Evolutionary conservation across 108 stramenopile species (phyloP).

Genomic region (Nannochloropsis salina): DNA sequence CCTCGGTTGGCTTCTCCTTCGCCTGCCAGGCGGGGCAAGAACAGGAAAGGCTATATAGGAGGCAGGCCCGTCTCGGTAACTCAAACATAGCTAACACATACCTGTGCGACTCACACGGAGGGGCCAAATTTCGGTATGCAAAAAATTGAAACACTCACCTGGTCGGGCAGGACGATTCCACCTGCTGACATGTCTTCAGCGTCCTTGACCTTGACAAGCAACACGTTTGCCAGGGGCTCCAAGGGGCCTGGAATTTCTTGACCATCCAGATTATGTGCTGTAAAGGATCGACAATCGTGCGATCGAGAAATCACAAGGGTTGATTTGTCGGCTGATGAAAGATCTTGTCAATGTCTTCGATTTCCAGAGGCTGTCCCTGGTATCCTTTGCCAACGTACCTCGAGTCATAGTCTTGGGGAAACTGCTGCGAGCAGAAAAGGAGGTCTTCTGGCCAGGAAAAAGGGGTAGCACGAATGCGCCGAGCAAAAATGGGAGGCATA

Average conservation of each 20-base stretch:
- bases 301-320: not conserved
- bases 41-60: not conserved
- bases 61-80: not conserved
- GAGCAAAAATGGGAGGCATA: not conserved
- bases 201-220: constrained; percentile 72
- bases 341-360: not conserved
- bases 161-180: constrained; percentile 74
- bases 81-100: too few relatives aligned
- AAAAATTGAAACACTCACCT: not conserved
- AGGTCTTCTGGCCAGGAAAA: not conserved
- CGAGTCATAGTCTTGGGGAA: not conserved
- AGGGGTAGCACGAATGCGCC: not conserved
- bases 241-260: constrained; percentile 81
- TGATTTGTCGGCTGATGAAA: too few relatives aligned
- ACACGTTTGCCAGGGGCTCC: constrained; percentile 72
- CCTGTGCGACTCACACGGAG: too few relatives aligned
- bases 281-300: not conserved
- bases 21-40: constrained; percentile 43
- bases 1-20: constrained; percentile 79
- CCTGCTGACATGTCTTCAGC: constrained; percentile 73
- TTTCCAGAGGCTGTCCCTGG: not conserved
- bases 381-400: not conserved
- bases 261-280: constrained; percentile 61
- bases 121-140: too few relatives aligned
- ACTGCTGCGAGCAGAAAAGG: not conserved